Base-by-base conservation (phyloP, 2,329 filamentous ascomycete species). In the Fusarium chlamydosporum region DNA sequence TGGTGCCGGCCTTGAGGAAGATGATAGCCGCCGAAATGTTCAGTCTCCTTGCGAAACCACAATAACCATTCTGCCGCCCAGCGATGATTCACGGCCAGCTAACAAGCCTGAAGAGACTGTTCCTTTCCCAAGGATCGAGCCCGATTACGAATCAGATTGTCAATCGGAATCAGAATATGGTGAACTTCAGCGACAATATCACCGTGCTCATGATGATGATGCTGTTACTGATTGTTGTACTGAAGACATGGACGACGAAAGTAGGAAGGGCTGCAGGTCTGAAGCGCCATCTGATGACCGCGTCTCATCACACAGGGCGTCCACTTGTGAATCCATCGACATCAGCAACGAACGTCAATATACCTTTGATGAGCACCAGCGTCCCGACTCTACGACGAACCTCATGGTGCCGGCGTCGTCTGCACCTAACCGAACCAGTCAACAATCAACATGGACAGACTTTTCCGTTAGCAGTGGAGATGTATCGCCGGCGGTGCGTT, bases 391-490 rank as follows among this genome's bases (percentile, higher is more conserved):
- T 20, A 79, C 82, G 15, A 81, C 81, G 56, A 84, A 80, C 57
- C 78, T 88, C 10, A 77, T 79, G 52, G 81, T 87, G 15, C 86
- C 86, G 13, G 81, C 50, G 75, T 81, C 68, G 72, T 81, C 50
- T 74, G 81, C 52, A 76, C 82, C 41, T 80, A 75, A 87, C 61
- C 81, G 86, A 37, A 76, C 79, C 20, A 89, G 86, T 65, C 84
- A 87, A 48, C 83, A 85, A 55, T 88, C 86, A 3, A 79, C 82
- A n/a, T 89, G 87, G 87, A 89, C 87, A 27, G 86, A 89, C 71
- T 84, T 86, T 62, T 87, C 86, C 1, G 78, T 88, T 11, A 85
- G 86, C 16, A 88, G 85, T 60, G 81, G 79, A 20, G 84, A 86
- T 61, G 69, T 67, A n/a, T 77, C 78, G 13, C 76, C 78, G 40